Evolutionary conservation across 2,329 filamentous ascomycete genomes (phyloP).

Genomic region (Scleromitrula shiraiana): DNA sequence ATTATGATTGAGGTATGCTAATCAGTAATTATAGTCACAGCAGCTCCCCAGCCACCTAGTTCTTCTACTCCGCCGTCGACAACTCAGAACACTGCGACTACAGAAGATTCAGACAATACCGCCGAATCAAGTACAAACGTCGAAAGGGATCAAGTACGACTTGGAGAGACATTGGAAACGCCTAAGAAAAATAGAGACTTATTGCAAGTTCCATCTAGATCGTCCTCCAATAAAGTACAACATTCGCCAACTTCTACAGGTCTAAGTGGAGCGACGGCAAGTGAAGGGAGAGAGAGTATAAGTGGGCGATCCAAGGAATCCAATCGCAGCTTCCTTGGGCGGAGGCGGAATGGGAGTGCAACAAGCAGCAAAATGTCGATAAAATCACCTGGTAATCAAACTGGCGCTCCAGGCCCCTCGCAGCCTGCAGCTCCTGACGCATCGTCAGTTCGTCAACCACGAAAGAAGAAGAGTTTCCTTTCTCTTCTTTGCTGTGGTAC

Average conservation of each 20-base stretch:
- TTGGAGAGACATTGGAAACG: slow-evolving; percentile 21
- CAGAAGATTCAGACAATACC: slow-evolving; percentile 26
- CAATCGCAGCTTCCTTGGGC: slow-evolving; percentile 54
- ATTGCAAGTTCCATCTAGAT: slow-evolving; percentile 52
- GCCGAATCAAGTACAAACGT: slow-evolving; percentile 20
- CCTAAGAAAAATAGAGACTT: slow-evolving; percentile 40
- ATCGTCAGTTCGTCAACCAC: slow-evolving; percentile 23
- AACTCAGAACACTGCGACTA: slow-evolving; percentile 25
- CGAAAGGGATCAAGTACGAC: slow-evolving; percentile 22
- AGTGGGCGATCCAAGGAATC: slow-evolving; percentile 58
- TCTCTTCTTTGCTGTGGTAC: slow-evolving; percentile 43
- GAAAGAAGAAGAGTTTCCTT: slow-evolving; percentile 37
- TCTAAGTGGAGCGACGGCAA: slow-evolving; percentile 51
- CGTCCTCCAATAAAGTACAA: slow-evolving; percentile 53
- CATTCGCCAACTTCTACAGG: slow-evolving; percentile 51
- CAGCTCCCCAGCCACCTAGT: slow-evolving; percentile 24
- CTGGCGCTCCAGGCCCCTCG: slow-evolving; percentile 32
- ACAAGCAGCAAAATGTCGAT: slow-evolving; percentile 53
- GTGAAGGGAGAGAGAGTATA: slow-evolving; percentile 53
- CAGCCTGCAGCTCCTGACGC: slow-evolving; percentile 25
- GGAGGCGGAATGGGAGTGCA: slow-evolving; percentile 58
- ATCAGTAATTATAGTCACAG: slow-evolving; percentile 21
- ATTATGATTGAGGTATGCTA: slow-evolving; percentile 18
- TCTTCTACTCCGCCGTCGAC: slow-evolving; percentile 26
- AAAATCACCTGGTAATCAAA: slow-evolving; percentile 35